Percentiles rank a stretch among this genome's conserved stretches.
These are phyloP conservation scores for Saccharomyces hybrid DNA, from an alignment of 1,139 yeast species.

Conservation along the genomic window DNA sequence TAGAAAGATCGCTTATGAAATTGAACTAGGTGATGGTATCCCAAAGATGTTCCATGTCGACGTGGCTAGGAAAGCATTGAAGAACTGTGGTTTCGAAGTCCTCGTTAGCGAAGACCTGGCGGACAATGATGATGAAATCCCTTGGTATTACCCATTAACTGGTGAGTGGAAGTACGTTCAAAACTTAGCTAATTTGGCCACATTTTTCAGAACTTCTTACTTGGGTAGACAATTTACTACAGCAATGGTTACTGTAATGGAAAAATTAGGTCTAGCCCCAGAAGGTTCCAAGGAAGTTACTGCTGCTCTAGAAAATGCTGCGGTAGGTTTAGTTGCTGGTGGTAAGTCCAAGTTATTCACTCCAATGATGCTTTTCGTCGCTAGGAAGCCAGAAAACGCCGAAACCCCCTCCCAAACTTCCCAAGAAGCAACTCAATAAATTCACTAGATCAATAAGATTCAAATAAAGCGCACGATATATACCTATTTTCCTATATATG, in stretches of 20 bases:
- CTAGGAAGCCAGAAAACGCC: slow-evolving; percentile 54
- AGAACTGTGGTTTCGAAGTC: slow-evolving; percentile 81
- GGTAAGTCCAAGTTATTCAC: slow-evolving; percentile 84
- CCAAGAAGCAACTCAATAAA: not conserved
- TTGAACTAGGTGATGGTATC: slow-evolving; percentile 97
- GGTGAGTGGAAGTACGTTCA: slow-evolving; percentile 91
- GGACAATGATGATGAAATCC: slow-evolving; percentile 70
- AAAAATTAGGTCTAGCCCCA: slow-evolving; percentile 82
- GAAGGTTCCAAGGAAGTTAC: slow-evolving; percentile 90
- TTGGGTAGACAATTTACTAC: slow-evolving; percentile 84
- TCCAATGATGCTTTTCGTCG: slow-evolving; percentile 92
- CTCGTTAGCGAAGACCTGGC: slow-evolving; percentile 76
- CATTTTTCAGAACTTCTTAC: slow-evolving; percentile 82
- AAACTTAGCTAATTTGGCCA: slow-evolving; percentile 65
- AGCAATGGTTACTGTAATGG: slow-evolving; percentile 69
- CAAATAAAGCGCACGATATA: not conserved
- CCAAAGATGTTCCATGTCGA: slow-evolving; percentile 88
- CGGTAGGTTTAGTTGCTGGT: slow-evolving; percentile 89
- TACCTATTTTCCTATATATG: not conserved
- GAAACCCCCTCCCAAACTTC: not conserved
- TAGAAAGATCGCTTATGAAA: slow-evolving; percentile 92
- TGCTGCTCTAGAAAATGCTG: slow-evolving; percentile 91
- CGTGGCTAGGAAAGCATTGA: slow-evolving; percentile 83
- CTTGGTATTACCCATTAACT: slow-evolving; percentile 96
- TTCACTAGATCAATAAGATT: not conserved